Base-by-base conservation (phyloP, 108 stramenopile genomes). In the Aurantiochytrium sp. region DNA sequence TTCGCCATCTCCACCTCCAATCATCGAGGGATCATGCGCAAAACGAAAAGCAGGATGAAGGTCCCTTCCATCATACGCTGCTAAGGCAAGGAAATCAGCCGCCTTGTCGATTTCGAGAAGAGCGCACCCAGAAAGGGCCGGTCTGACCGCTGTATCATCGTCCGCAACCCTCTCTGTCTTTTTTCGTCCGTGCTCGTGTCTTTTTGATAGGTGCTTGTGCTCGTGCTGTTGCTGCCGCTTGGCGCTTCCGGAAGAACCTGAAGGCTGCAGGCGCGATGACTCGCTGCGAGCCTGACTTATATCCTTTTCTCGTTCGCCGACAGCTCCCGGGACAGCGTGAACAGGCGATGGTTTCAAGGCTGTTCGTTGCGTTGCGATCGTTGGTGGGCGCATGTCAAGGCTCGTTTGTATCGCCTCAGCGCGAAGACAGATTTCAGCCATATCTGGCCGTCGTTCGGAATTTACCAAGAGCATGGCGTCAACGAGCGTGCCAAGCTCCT, bases 401-500 rank as follows among this genome's bases (percentile, higher is more conserved):
- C 64, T 42, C 64, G 12, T 18, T 42, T 69, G 42, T 45, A 83
- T 35, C 6, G 45, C 49, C 10, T 35, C 43, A 1, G 51, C 45
- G 14, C 51, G 51, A 6, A 16, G 43, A 35, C 12, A 47, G 25
- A 83, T 23, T 12, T 83, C 23, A 18, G 10, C n/a, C 43, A 83
- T 23, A 4, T 35, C 23, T 6, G 76, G 76, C 16, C 76, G 90
- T 71, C 6, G 72, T 12, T 21, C 76, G 6, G 76, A 18, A 4
- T 47, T 23, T 19, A 83, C 23, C n/a, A 6, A 25, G 23, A 83
- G 76, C 76, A 83, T 83, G 6, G 49, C n/a, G 51, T 53, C 51
- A 16, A 23, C 76, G 28, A 83, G 90, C 51, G 25, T 55, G 88
- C n/a, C 18, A 72, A 91, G 93, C n/a, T 93, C 90, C 10, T 89